Base-by-base conservation (phyloP, 2,329 filamentous ascomycete genomes). In the Phaeophleospora eucalypticola region DNA sequence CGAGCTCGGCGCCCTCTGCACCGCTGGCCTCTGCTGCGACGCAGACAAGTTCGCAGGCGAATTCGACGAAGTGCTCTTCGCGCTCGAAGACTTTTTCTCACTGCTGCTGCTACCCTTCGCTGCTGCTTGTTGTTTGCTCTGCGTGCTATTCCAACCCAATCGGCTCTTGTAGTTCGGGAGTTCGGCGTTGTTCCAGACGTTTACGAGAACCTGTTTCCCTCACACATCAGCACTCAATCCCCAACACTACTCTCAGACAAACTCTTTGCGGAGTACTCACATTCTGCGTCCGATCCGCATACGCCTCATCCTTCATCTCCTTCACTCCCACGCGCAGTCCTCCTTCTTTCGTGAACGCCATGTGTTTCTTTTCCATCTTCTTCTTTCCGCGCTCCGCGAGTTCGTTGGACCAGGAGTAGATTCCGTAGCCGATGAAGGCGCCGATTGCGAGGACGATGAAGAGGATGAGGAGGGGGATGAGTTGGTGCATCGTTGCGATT, bases 291-390 rank as follows among this genome's bases (percentile, higher is more conserved):
- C 74, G 75, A 58, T 89, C 86, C 59, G 87, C 80, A 63, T 88
- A 87, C 39, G 78, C 79, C 69, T 89, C 86, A 44, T 79, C 77
- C 55, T 77, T 76, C 41, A 85, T 68, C 51, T 87, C 76, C 68
- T 83, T 85, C 51, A 90, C 78, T 40, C 82, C 82, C 36, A 90
- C 84, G 50, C 77, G 77, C 59, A 80, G 79, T 51, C 87, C 70
- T 45, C 86, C 86, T 46, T 89, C 86, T 65, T 86, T 87, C 33
- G 82, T 84, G 67, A 89, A 86, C 34, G 81, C 74, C 46, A 90
- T 79, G 64, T 89, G 85, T 71, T 85, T 86, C 70, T 81, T 81
- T 65, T 83, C 81, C 79, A 89, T 86, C 62, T 81, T 81, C 67
- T 84, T 75, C 40, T 77, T 79, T 38, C 85, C 84, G 48, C 79